Percentiles rank a stretch among this genome's conserved stretches.
Conservation (phyloP, 768 basidiomycete species). For the Rhizopogon salebrosus region DNA sequence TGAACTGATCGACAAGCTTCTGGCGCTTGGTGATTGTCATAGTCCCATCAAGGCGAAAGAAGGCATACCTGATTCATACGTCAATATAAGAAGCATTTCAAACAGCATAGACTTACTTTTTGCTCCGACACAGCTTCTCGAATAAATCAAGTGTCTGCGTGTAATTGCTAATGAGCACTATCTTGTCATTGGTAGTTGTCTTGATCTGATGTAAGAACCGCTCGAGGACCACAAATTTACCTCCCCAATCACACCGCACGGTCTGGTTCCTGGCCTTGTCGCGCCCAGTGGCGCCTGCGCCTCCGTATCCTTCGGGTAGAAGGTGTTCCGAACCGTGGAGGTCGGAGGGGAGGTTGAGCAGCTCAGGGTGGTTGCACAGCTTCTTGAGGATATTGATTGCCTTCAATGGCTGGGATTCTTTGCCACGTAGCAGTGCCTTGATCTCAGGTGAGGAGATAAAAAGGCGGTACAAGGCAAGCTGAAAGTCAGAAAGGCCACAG, state of each 20-base stretch:
- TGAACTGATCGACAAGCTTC: constrained; percentile 95
- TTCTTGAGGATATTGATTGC: constrained; percentile 95
- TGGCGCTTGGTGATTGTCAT: constrained; percentile 91
- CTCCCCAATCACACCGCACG: constrained; percentile 79
- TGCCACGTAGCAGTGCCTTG: constrained; percentile 80
- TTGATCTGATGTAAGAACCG: constrained; percentile 82
- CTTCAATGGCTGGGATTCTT: constrained; percentile 90
- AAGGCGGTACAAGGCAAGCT: constrained; percentile 77
- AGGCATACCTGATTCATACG: constrained; percentile 65
- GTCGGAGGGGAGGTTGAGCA: constrained; percentile 81
- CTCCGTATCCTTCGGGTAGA: constrained; percentile 78
- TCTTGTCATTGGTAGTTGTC: constrained; percentile 85
- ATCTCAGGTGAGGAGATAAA: constrained; percentile 94
- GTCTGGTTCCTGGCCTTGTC: constrained; percentile 37
- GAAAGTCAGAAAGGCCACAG: constrained; percentile 79
- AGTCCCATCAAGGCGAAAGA: constrained; percentile 89
- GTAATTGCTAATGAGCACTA: constrained; percentile 94
- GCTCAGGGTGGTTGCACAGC: constrained; percentile 91
- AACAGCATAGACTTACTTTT: constrained; percentile 52
- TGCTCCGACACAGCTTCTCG: constrained; percentile 79
- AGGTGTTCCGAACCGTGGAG: constrained; percentile 76
- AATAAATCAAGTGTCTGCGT: constrained; percentile 94
- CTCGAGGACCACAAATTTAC: constrained; percentile 92
- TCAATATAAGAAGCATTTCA: neutral
- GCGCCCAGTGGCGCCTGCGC: constrained; percentile 39